Evolutionary conservation across 306 rosid species (phyloP).

Genomic region (Prunus padus): DNA sequence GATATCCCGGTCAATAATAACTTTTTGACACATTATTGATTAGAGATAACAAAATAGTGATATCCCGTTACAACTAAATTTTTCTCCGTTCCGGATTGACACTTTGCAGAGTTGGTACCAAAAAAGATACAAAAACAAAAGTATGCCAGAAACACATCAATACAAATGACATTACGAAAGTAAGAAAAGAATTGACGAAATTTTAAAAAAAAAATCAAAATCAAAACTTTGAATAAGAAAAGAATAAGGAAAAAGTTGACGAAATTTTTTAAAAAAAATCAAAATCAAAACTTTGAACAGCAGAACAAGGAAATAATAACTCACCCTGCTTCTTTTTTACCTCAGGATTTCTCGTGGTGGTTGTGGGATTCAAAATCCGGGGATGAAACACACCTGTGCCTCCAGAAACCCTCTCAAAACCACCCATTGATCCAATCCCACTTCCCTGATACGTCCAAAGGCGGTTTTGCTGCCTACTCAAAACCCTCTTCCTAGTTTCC

Average conservation of each 20-base stretch:
- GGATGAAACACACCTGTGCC: conserved; percentile 40
- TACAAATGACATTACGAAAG: not conserved
- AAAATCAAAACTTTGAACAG: not conserved
- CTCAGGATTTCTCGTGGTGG: not conserved
- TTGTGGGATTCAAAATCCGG: conserved; percentile 19
- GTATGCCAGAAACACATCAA: too few species aligned
- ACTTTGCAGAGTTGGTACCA: too few species aligned
- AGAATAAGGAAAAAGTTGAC: not conserved
- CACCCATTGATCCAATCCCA: conserved; percentile 7
- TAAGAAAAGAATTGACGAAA: not conserved
- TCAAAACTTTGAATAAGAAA: too few species aligned
- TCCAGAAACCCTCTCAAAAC: conserved; percentile 24
- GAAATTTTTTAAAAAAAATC: too few species aligned
- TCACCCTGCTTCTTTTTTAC: conserved; percentile 23
- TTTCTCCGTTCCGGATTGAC: too few species aligned
- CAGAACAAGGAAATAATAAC: not conserved
- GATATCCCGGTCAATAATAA: too few species aligned
- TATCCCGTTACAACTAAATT: too few species aligned
- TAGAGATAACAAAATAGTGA: too few species aligned
- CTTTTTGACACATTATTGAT: too few species aligned
- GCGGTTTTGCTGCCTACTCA: conserved; percentile 14
- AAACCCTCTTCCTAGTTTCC: conserved; percentile 14
- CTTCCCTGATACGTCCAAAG: not conserved
- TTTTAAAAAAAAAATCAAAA: not conserved
- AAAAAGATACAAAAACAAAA: too few species aligned